Base-by-base conservation (phyloP, 2,329 filamentous ascomycete genomes). In the Colletotrichum sp. region DNA sequence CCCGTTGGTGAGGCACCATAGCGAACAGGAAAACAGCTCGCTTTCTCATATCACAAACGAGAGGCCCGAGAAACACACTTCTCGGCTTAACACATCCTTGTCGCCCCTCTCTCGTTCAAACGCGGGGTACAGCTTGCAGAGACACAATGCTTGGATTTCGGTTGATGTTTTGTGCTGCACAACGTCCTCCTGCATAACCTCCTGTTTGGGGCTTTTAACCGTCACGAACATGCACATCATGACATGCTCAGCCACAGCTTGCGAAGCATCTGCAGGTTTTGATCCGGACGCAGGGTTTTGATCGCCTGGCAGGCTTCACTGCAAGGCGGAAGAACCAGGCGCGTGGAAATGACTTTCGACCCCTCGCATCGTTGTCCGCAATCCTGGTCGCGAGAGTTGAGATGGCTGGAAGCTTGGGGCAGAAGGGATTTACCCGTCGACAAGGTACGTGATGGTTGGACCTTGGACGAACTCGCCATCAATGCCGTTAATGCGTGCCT, bases 381-480 rank as follows among this genome's bases (percentile, higher is more conserved):
- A 27, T 9, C n/a, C 44, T 22, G 6, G 29, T 27, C 13, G 25
- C 12, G 11, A 8, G 5, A 74, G 57, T 74, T 76, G 70, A 52
- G 74, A 76, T 61, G 74, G 70, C 11, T 36, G 29, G 57, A 19
- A 74, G 65, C 74, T 74, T 55, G 71, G 59, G 68, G 70, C 74
- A 74, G 59, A n/a, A 29, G 70, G 57, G 49, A 19, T 62, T 69
- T 27, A 49, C 32, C 70, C 57, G 34, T 25, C 30, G 12, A 52
- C 44, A 52, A 52, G 52, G 55, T 49, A 25, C 27, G 62, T 66
- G 72, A 22, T 57, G 29, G n/a, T 19, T 27, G 30, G 22, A 69
- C 74, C 65, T 74, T 39, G 74, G 65, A 76, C 36, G 74, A 74
- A 74, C 70, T 36, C 32, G 63, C 55, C 22, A 49, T 64, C 30